phyloP scores from a whole-genome alignment of 2,329 filamentous ascomycete species.

The Ophiostoma sp. region DNA sequence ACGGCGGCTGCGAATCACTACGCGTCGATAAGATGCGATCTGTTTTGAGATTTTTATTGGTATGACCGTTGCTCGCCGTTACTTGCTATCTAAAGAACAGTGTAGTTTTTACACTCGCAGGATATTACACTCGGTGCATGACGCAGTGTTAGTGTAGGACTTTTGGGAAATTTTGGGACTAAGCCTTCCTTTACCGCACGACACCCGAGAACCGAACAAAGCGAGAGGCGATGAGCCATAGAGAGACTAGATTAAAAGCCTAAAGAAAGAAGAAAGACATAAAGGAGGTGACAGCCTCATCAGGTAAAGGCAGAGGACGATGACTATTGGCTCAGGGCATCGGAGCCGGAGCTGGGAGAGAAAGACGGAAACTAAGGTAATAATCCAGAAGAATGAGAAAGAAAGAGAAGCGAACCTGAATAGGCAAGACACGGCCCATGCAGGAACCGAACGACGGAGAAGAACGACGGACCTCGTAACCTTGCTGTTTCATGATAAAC shows the following conservation, averaged over 20 bases:
- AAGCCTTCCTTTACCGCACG: conserved; percentile 13
- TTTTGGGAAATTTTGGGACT: neutral
- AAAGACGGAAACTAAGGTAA: neutral
- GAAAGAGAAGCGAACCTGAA: neutral
- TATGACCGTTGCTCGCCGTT: too few species aligned
- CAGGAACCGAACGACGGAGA: neutral
- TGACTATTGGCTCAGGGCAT: neutral
- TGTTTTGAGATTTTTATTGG: too few species aligned
- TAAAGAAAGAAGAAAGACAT: neutral
- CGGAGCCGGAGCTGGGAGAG: neutral
- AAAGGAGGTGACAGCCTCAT: neutral
- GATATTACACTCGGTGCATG: conserved; percentile 9
- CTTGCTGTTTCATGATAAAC: neutral
- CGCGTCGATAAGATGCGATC: too few species aligned
- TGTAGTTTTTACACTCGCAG: neutral
- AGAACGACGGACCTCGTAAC: neutral
- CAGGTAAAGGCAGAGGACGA: neutral
- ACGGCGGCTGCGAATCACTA: too few species aligned
- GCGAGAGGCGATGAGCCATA: neutral
- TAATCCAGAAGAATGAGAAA: neutral
- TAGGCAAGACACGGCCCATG: neutral
- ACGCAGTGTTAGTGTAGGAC: conserved; percentile 16
- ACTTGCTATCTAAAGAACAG: too few species aligned
- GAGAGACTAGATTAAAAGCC: neutral
- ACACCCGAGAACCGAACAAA: conserved; percentile 21